Evolutionary conservation across 148 eudicot genomes (phyloP).

Genomic region (Rhododendron ovatum): DNA sequence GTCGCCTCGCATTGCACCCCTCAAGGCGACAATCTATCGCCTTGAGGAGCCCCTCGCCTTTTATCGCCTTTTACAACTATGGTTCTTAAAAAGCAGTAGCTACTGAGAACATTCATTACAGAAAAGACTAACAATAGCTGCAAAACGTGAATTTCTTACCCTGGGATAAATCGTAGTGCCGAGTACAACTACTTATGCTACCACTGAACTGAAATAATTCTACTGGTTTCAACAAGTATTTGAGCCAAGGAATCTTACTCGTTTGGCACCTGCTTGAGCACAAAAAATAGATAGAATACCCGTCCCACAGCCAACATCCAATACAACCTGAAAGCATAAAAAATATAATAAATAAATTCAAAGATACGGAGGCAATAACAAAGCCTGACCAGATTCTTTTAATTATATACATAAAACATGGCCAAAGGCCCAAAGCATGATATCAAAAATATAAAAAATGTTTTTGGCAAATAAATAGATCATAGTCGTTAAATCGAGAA

Average conservation of each 20-base stretch:
- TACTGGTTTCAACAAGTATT: neutral
- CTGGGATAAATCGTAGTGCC: neutral
- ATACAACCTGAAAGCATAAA: constrained; percentile 65
- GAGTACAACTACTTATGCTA: neutral
- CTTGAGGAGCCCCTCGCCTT: too few species aligned
- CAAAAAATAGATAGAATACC: constrained; percentile 97
- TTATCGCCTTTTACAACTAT: neutral
- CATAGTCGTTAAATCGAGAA: too few species aligned
- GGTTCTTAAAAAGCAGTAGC: neutral
- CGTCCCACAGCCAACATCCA: constrained; percentile 98
- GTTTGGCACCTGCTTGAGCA: constrained; percentile 96
- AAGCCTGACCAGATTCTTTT: neutral
- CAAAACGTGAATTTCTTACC: neutral
- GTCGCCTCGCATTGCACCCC: too few species aligned
- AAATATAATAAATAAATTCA: neutral
- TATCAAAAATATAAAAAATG: neutral
- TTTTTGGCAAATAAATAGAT: neutral
- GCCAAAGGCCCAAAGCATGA: neutral
- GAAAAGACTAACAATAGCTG: neutral
- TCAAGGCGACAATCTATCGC: too few species aligned
- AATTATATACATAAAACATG: neutral
- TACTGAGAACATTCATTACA: neutral
- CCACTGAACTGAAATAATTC: neutral
- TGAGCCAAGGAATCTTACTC: constrained; percentile 38
- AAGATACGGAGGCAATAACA: neutral